Evolutionary conservation across 345 rosid species (phyloP), one percentile per base, ranked within the genome.

Genomic region (Sonneratia alba): DNA sequence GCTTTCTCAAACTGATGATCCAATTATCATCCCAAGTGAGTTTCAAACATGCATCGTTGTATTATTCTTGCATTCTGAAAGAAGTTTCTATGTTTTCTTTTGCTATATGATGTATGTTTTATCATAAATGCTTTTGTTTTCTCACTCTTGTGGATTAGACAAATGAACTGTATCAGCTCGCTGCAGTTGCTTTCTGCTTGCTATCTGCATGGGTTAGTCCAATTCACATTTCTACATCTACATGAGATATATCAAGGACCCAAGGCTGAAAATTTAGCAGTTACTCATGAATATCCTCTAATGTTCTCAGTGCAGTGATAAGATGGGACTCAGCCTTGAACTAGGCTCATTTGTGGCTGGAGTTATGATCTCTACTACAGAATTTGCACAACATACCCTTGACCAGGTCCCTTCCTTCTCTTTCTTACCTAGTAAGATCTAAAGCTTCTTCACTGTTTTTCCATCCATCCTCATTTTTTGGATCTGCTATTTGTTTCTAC

Each of bases 301-400:
- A 83, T 67, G 65, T 73, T 79, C 80, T 88, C 99, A 96, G 99
- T 89, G 99, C 95, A 96, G 98, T 75, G 99, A 96, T 86, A 92
- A 92, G 88, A 81, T 96, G 82, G 99, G 99, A 63, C 96, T 92
- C 71, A 96, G 99, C 85, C 99, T 96, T 69, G 99, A 96, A 87
- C 77, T 96, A 79, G 98, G 98, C 81, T 96, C 99, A 61, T 96
- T 96, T 73, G 81, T 96, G 77, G 99, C 99, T 75, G 99, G 99
- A 67, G 96, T 96, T 74, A 96, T 96, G 99, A 85, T 96, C 78
- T 96, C 99, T 68, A 91, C 98, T 71, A 88, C 98, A 3, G 98
- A 96, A 19, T 92, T 96, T 78, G 93, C 93, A 51, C 93, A 91
- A 71, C 97, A 96, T 80, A 92, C 98, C 64, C 82, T 96, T 77